Percentiles rank a stretch among this genome's conserved stretches.
Conservation (phyloP, 1,284 basidiomycete genomes). For the Cerioporus squamosus region DNA sequence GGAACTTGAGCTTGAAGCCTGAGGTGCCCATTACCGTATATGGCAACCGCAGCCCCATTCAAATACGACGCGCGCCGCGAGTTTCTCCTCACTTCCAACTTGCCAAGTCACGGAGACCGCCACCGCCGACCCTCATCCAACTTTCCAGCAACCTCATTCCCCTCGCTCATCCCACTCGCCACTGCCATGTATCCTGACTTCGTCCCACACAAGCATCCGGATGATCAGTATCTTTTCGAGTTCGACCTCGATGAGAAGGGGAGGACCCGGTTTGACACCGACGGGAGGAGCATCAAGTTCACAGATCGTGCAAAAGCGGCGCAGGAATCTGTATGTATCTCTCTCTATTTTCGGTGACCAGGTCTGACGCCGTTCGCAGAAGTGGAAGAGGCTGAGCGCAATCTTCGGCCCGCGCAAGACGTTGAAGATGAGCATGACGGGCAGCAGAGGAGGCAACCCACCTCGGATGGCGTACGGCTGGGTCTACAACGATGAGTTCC, state of each 20-base stretch:
- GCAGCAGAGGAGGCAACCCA: neutral
- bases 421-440: neutral
- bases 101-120: no score
- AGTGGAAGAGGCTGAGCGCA: neutral
- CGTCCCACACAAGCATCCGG: neutral
- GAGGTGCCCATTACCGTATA: no score
- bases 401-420: no score
- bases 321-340: neutral
- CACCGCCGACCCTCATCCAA: no score
- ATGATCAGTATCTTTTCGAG: neutral
- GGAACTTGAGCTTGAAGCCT: no score
- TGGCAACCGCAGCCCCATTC: no score
- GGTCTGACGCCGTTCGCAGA: neutral
- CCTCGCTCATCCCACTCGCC: no score
- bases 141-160: no score
- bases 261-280: neutral
- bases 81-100: no score
- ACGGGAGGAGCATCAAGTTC: neutral
- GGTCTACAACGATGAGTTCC: neutral
- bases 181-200: no score
- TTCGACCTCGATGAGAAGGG: neutral
- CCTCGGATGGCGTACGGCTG: neutral
- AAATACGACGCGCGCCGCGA: no score
- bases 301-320: neutral
- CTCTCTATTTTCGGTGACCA: neutral